phyloP scores from a whole-genome alignment of 1,284 basidiomycete genomes.

The Microbotryomycetes sp. region DNA sequence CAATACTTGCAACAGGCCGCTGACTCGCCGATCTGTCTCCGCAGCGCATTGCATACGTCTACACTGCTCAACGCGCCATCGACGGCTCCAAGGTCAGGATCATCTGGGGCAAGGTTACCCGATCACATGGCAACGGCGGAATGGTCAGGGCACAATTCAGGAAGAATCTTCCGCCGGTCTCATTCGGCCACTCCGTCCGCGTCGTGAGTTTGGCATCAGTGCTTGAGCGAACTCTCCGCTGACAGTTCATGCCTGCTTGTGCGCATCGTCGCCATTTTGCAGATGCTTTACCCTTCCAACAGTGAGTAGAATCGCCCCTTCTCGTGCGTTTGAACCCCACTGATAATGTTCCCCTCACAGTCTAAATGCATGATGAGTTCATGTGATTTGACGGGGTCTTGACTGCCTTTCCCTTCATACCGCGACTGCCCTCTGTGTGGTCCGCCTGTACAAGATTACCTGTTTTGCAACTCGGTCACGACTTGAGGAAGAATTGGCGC shows the following conservation, averaged over 20 bases:
- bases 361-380: neutral
- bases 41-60: constrained; percentile 94
- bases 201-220: constrained; percentile 57
- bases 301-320: constrained; percentile 6
- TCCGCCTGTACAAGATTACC: neutral
- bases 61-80: constrained; percentile 47
- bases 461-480: neutral
- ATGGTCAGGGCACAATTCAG: constrained; percentile 97
- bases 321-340: neutral
- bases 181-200: constrained; percentile 90
- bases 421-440: neutral
- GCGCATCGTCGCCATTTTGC: constrained; percentile 10
- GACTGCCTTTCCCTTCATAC: too few relatives aligned
- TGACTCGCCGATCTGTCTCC: neutral
- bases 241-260: constrained; percentile 27
- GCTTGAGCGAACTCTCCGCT: neutral
- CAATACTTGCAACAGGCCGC: neutral
- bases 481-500: neutral
- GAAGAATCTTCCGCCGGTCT: constrained; percentile 89
- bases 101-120: constrained; percentile 63
- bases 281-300: constrained; percentile 57
- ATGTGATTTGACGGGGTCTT: neutral
- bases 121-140: constrained; percentile 88
- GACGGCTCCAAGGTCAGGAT: constrained; percentile 45
- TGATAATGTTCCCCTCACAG: neutral